phyloP scores from a whole-genome alignment of 495 filamentous ascomycete genomes.

The Tuber indicum region DNA sequence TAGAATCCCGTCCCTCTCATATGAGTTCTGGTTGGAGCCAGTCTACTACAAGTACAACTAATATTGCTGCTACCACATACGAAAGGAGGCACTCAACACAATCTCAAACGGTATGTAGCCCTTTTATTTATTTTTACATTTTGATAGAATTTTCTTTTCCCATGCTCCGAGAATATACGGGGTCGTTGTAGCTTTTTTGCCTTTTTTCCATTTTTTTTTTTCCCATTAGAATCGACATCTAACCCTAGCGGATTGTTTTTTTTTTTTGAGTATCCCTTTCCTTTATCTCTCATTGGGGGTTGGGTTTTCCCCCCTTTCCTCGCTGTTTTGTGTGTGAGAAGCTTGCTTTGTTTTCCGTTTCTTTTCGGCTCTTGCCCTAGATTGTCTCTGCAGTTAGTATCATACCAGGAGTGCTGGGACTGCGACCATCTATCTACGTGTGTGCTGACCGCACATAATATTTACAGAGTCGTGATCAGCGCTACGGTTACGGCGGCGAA shows the following conservation, averaged over 20 bases:
- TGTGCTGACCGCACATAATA: slow-evolving; percentile 11
- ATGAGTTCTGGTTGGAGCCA: slow-evolving; percentile 39
- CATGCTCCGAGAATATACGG: slow-evolving; percentile 5
- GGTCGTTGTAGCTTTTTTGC: not conserved
- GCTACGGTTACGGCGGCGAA: slow-evolving; percentile 33
- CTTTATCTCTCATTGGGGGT: slow-evolving; percentile 4
- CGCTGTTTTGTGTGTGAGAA: not conserved
- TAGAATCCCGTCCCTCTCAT: slow-evolving; percentile 33
- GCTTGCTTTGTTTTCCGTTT: not conserved
- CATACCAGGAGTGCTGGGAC: not conserved
- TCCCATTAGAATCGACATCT: not conserved
- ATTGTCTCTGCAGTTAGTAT: not conserved
- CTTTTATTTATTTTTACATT: slow-evolving; percentile 3
- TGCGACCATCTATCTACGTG: not conserved
- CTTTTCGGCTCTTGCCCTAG: not conserved
- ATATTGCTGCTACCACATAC: slow-evolving; percentile 17
- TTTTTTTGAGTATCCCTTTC: slow-evolving; percentile 2
- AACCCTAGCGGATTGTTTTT: not conserved
- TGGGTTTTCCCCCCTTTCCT: slow-evolving; percentile 3
- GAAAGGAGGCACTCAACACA: slow-evolving; percentile 31
- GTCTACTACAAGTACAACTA: slow-evolving; percentile 17
- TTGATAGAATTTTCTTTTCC: not conserved
- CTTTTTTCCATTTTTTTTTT: not conserved
- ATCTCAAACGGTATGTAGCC: slow-evolving; percentile 38
- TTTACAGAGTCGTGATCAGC: slow-evolving; percentile 30